Base-by-base conservation (phyloP, 2,329 filamentous ascomycete species). In the Metarhizium anisopliae region DNA sequence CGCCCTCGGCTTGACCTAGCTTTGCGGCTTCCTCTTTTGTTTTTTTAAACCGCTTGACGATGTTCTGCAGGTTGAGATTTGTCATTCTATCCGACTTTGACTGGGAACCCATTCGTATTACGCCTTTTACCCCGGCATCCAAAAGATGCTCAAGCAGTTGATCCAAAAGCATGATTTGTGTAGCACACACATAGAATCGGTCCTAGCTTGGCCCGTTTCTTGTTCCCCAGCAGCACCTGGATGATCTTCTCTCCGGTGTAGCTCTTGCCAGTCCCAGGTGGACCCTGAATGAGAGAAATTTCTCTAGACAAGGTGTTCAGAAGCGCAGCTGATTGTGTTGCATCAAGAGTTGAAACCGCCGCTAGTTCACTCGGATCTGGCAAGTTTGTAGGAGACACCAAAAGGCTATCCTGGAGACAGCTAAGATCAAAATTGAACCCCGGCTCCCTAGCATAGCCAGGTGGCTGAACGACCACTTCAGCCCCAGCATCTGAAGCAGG, bases 201-300 rank as follows among this genome's bases (percentile, higher is more conserved):
- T 0, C 79, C 78, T 0, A 83, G 60, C 0, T 66, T 54, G 0
- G 73, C 70, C 7, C 61, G 59, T 0, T 45, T 36, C 51, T 73
- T 74, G 59, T 77, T 76, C 13, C 64, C 63, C 3, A 86, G 62
- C 6, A 86, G 63, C 0, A 77, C 73, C 57, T 79, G 78, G 57
- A 86, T 77, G n/a, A 88, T 65, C 47, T 78, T 74, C 2, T 82
- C 74, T 2, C 84, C 85, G 0, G 78, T 74, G 59, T 78, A 87
- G 4, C 75, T 80, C 63, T 89, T 89, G 0, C 86, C 86, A 0
- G 86, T 89, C 0, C 86, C 86, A 0, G 86, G 86, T 0, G 86
- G 86, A 0, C 86, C 86, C 69, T 89, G 85, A 11, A 88, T 85
- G 4, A 88, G 70, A 1, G 82, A 78, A 8, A 87, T 66, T 38